Percentiles rank a stretch among this genome's conserved stretches.
phyloP scores from a whole-genome alignment of 2,329 filamentous ascomycete genomes.

The Coniochaeta sp. region DNA sequence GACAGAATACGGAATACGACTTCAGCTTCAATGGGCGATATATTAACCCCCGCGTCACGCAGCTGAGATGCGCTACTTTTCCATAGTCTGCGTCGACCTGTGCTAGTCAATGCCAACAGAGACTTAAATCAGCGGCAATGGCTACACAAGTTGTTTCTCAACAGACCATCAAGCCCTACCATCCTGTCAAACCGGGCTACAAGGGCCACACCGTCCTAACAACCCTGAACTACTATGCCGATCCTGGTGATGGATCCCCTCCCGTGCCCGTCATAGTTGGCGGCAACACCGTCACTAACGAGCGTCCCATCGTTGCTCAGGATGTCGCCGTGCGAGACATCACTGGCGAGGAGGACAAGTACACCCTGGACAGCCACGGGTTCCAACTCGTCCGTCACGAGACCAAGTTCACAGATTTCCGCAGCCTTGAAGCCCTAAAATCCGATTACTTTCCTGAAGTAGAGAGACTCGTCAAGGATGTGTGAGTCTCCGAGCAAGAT shows the following conservation, averaged over 20 bases:
- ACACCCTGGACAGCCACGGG: conserved; percentile 42
- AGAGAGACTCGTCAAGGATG: conserved; percentile 9
- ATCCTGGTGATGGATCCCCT: conserved; percentile 31
- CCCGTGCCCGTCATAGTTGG: conserved; percentile 26
- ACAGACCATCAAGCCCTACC: not conserved
- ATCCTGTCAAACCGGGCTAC: not conserved
- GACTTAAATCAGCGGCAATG: not conserved
- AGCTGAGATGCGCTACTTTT: not conserved
- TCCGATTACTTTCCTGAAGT: conserved; percentile 27
- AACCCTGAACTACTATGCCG: conserved; percentile 29
- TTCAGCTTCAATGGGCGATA: not conserved
- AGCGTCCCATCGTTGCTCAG: conserved; percentile 58
- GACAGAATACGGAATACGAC: not conserved
- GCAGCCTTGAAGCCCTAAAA: conserved; percentile 42
- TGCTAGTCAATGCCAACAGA: too few relatives aligned
- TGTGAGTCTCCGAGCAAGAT: conserved; percentile 6
- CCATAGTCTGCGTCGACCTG: too few relatives aligned
- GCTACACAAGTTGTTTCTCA: not conserved
- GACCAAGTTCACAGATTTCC: conserved; percentile 42
- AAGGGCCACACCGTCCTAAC: conserved; percentile 22
- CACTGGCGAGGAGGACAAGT: conserved; percentile 60
- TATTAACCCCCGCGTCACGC: not conserved
- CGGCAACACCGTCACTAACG: conserved; percentile 49
- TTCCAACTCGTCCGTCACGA: conserved; percentile 50
- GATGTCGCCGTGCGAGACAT: conserved; percentile 46